A percentile compares a stretch with the other conserved stretches of the same genome.
Conservation (phyloP, 169 alveolate species). For the Pseudocohnilembus persalinus region DNA sequence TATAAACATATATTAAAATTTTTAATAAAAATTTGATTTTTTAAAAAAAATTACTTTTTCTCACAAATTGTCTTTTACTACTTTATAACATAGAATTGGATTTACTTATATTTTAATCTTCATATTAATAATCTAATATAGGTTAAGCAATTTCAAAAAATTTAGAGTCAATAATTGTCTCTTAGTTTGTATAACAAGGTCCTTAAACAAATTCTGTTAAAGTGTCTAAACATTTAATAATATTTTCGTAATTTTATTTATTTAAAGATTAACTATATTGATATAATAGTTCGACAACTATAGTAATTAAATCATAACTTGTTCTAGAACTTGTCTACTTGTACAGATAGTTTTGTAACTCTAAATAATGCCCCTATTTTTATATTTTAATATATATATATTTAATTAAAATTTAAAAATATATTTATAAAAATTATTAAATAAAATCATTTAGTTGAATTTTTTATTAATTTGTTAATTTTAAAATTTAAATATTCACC, state of each 20-base stretch:
- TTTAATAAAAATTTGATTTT: too few species aligned
- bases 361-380: conserved; percentile 36
- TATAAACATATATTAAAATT: too few species aligned
- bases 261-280: conserved; percentile 18
- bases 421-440: too few species aligned
- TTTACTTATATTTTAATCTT: conserved; percentile 17
- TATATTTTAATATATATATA: too few species aligned
- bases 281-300: conserved; percentile 24
- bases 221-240: conserved; percentile 39
- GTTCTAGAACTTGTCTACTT: conserved; percentile 38
- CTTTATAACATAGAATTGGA: background rate
- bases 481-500: background rate
- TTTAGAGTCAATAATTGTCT: conserved; percentile 44
- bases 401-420: too few species aligned
- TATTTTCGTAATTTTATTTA: conserved; percentile 33
- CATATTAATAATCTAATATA: conserved; percentile 7
- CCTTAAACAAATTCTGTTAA: conserved; percentile 48
- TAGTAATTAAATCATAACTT: conserved; percentile 26
- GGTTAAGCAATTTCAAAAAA: conserved; percentile 36
- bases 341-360: conserved; percentile 33
- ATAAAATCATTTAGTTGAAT: too few species aligned
- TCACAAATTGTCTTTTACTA: background rate
- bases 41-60: too few species aligned
- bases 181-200: conserved; percentile 33
- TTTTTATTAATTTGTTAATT: too few species aligned